phyloP scores from a whole-genome alignment of 1,284 basidiomycete genomes.

The Lentinula novae-zelandiae region DNA sequence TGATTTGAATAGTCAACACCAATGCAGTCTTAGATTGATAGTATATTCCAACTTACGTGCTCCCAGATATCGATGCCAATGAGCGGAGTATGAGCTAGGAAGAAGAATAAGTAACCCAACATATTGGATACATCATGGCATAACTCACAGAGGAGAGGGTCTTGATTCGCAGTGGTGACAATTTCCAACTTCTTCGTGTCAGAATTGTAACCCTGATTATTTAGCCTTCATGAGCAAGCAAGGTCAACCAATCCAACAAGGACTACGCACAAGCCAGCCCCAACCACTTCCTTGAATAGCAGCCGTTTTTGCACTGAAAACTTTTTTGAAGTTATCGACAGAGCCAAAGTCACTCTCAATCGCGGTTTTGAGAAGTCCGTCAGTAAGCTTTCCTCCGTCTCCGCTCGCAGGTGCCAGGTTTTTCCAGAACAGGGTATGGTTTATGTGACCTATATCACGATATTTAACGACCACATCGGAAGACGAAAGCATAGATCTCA shows the following conservation, averaged over 20 bases:
- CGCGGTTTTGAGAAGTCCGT: constrained; percentile 77
- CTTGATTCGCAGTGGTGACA: constrained; percentile 93
- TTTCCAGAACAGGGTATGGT: constrained; percentile 97
- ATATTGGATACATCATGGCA: constrained; percentile 1
- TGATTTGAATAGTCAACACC: constrained; percentile 5
- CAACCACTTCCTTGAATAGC: constrained; percentile 97
- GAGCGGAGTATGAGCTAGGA: constrained; percentile 73
- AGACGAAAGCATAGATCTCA: constrained; percentile 16
- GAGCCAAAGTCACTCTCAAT: constrained; percentile 85
- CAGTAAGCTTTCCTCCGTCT: constrained; percentile 64
- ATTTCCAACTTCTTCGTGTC: constrained; percentile 79
- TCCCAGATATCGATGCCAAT: constrained; percentile 98
- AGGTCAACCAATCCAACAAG: neutral
- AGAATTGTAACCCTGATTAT: constrained; percentile 67
- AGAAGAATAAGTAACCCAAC: neutral
- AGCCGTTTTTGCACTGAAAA: constrained; percentile 86
- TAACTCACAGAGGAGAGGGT: constrained; percentile 76
- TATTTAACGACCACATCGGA: neutral
- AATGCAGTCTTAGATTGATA: neutral
- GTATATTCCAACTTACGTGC: constrained; percentile 51
- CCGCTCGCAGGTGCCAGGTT: constrained; percentile 75
- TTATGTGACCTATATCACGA: constrained; percentile 65
- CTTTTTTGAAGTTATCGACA: constrained; percentile 78
- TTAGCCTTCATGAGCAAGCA: neutral
- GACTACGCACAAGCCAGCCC: constrained; percentile 88